Evolutionary conservation across 768 basidiomycete genomes (phyloP), one percentile per base, ranked within the genome.

Genomic region (Psilocybe tampanensis): DNA sequence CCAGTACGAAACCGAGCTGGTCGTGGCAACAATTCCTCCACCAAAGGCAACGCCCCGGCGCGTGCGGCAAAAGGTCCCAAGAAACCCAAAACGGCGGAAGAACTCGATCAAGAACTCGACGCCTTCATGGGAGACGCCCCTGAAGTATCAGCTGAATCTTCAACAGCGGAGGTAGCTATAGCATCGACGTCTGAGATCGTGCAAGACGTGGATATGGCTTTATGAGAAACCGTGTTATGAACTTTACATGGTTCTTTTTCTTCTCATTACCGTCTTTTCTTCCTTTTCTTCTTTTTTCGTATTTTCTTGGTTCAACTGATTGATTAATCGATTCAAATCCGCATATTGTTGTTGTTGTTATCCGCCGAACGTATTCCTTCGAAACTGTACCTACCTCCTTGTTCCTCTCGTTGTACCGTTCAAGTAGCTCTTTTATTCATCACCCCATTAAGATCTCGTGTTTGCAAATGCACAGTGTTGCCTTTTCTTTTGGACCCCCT

Each of bases 31-130:
- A 50, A 19, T 18, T 7, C 26, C 17, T 13, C 24, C 15, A 17
- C 15, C 47, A 26, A 29, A 23, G 15, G n/a, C 45, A 23, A 21
- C 15, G 47, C 47, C 26, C 11, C 15, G 1, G 17, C 47, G 18
- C 47, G 47, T 33, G 47, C 47, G n/a, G 26, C 47, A 8, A 72
- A 56, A 61, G 72, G 62, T 66, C 68, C 60, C 67, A 74, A 61
- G 66, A 85, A 86, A 72, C 79, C 82, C 3, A 86, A 91, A 72
- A 90, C 90, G 1, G 90, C 84, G 8, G 89, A 87, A 56, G 91
- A 96, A 62, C 73, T 97, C 57, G 94, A 97, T 70, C 86, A 82
- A 69, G 94, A 97, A 72, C 70, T 97, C 57, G 94, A 97, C 62
- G 84, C 87, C 2, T 92, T 92, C 64, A 91, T 93, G 91, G 84